A percentile compares a stretch with the other conserved stretches of the same genome.
These are phyloP conservation scores for Corinectria fuckeliana DNA, from an alignment of 2,329 filamentous ascomycete genomes.

Conservation along the genomic window DNA sequence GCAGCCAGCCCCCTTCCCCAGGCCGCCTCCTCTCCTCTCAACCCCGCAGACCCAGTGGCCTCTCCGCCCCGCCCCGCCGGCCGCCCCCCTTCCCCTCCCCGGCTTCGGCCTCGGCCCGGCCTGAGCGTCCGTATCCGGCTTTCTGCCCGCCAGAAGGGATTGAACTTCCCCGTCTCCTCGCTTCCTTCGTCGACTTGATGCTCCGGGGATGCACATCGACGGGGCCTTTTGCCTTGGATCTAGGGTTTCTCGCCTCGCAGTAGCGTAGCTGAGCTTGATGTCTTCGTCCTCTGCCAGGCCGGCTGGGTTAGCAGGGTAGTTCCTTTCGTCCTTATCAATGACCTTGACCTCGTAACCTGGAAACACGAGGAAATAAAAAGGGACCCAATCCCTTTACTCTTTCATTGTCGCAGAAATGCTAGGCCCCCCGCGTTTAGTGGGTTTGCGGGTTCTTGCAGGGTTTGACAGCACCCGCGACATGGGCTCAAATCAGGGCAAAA, in stretches of 20 bases:
- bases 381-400: neutral
- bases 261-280: neutral
- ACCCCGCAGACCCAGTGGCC: neutral
- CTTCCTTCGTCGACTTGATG: neutral
- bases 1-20: neutral
- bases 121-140: slow-evolving; percentile 17
- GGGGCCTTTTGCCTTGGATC: neutral
- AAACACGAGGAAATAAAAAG: neutral
- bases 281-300: neutral
- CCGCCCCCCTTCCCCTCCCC: slow-evolving; percentile 7
- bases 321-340: neutral
- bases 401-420: neutral
- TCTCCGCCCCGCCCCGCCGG: neutral
- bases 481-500: neutral
- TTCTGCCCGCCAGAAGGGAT: neutral
- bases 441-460: neutral
- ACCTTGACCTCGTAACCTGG: neutral
- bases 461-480: neutral
- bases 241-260: neutral
- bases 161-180: neutral
- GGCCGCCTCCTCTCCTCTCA: neutral
- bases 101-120: slow-evolving; percentile 19
- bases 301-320: too few species aligned
- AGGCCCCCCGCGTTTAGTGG: neutral
- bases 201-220: neutral